These are phyloP conservation scores for Pisolithus microcarpus DNA, from an alignment of 768 basidiomycete species.

Conservation along the genomic window DNA sequence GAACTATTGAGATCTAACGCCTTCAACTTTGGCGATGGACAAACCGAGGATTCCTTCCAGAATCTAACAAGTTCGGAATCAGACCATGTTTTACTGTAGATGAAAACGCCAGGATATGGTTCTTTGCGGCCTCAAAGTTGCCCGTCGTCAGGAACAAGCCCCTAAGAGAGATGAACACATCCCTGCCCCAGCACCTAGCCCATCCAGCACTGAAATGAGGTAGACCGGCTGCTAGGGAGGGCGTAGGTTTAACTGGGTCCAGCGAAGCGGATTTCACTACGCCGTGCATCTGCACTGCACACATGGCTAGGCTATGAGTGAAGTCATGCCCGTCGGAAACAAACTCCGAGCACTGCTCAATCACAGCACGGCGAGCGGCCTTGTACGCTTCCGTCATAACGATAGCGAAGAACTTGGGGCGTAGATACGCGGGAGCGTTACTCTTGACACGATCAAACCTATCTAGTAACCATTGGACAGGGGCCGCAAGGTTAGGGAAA, in stretches of 20 bases:
- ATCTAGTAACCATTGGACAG: constrained; percentile 79
- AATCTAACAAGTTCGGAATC: constrained; percentile 94
- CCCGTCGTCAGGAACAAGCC: constrained; percentile 94
- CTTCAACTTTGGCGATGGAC: constrained; percentile 8
- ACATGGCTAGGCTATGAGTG: constrained; percentile 84
- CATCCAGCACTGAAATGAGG: constrained; percentile 91
- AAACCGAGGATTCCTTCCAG: constrained; percentile 74
- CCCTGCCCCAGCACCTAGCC: constrained; percentile 97
- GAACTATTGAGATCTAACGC: not conserved
- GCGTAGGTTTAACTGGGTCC: constrained; percentile 57
- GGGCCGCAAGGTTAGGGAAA: constrained; percentile 62
- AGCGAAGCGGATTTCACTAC: constrained; percentile 86
- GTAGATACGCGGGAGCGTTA: constrained; percentile 75
- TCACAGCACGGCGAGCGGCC: constrained; percentile 70
- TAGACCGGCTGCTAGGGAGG: constrained; percentile 89
- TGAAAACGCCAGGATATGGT: constrained; percentile 88
- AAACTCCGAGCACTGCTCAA: constrained; percentile 88
- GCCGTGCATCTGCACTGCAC: constrained; percentile 86
- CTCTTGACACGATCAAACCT: constrained; percentile 78
- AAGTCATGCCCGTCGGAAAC: constrained; percentile 79
- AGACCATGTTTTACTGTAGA: constrained; percentile 92
- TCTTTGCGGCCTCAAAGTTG: constrained; percentile 75
- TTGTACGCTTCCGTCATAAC: constrained; percentile 90
- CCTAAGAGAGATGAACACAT: constrained; percentile 88
- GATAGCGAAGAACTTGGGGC: constrained; percentile 95